phyloP scores from a whole-genome alignment of 352 stramenopile genomes.

The Phytophthora hibernalis region DNA sequence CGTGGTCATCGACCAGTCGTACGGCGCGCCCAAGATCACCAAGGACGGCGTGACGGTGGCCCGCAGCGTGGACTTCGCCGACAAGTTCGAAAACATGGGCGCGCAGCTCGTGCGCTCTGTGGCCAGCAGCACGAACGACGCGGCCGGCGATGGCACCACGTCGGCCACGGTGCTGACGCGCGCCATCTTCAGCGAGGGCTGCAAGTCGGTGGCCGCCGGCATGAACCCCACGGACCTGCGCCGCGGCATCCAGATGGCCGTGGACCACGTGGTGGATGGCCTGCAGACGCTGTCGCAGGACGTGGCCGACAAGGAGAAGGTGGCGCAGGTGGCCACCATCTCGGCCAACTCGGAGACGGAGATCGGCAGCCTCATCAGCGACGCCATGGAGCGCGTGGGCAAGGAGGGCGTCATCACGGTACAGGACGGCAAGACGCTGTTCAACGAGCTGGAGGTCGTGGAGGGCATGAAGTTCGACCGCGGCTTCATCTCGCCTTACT shows the following conservation, averaged over 20 bases:
- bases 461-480: slow-evolving; percentile 99
- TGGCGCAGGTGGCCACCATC: slow-evolving; percentile 99
- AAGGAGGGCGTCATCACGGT: slow-evolving; percentile 99
- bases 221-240: slow-evolving; percentile 99
- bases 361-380: slow-evolving; percentile 98
- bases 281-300: slow-evolving; percentile 96
- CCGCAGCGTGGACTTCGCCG: slow-evolving; percentile 81
- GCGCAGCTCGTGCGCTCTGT: slow-evolving; percentile 72
- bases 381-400: slow-evolving; percentile 99
- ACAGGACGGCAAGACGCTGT: slow-evolving; percentile 99
- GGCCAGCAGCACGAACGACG: slow-evolving; percentile 99
- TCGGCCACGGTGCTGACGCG: slow-evolving; percentile 98
- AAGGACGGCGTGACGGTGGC: slow-evolving; percentile 83
- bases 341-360: slow-evolving; percentile 98
- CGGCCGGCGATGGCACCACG: slow-evolving; percentile 99
- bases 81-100: slow-evolving; percentile 87
- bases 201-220: slow-evolving; percentile 98
- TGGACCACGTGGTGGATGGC: slow-evolving; percentile 96
- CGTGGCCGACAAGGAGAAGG: slow-evolving; percentile 99
- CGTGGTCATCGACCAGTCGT: slow-evolving; percentile 99
- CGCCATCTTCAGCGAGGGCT: slow-evolving; percentile 99
- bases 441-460: slow-evolving; percentile 99
- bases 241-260: slow-evolving; percentile 97
- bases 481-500: slow-evolving; percentile 99
- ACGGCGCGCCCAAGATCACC: slow-evolving; percentile 82